Base-by-base conservation (phyloP, 371 early-diverging fungal species). In the Mortierella sp. region DNA sequence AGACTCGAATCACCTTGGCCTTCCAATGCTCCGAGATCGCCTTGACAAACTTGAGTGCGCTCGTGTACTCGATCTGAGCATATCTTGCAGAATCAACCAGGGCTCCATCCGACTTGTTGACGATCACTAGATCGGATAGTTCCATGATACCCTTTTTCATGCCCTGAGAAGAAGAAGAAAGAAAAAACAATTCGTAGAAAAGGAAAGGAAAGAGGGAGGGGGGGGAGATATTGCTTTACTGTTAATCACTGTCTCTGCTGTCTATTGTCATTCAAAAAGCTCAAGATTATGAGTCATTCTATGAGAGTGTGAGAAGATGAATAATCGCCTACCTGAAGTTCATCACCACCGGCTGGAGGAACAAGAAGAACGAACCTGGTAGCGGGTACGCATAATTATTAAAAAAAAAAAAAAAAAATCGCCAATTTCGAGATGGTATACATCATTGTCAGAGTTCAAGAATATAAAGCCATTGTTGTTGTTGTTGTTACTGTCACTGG, bases 111-210 rank as follows among this genome's bases (percentile, higher is more conserved):
- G 90, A 83, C 72, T 94, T 94, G 83, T 91, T 94, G 71, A 94
- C 90, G 29, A 94, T 82, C 1, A 94, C 85, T 46, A 94, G 64
- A 73, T 94, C 94, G 1, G 92, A 87, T 30, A 94, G 81, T 79
- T 94, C 95, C 75, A 94, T 89, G 29, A 94, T 93, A 1, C 95
- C 95, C 71, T 91, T 91, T 81, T 94, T 94, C 76, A 94, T 87
- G 7, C 95, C 95, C 85, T 88, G 60, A 23, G 44, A 16, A 21
- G 18, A 15, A 51, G 29, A 28, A 29, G 46, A 48, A 26, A 76
- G 62, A 48, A 67, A 59, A 64, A 76, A 71, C 70, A 68, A 69
- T 56, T 43, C 23, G 29, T 14, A 21, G 57, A 15, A 19, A 6
- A 21, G 47, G 14, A 14, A 21, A 50, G 14, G 50, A 50, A 50